These are phyloP conservation scores for Dendrobium officinale DNA, from an alignment of 106 monocot genomes.

Conservation along the genomic window DNA sequence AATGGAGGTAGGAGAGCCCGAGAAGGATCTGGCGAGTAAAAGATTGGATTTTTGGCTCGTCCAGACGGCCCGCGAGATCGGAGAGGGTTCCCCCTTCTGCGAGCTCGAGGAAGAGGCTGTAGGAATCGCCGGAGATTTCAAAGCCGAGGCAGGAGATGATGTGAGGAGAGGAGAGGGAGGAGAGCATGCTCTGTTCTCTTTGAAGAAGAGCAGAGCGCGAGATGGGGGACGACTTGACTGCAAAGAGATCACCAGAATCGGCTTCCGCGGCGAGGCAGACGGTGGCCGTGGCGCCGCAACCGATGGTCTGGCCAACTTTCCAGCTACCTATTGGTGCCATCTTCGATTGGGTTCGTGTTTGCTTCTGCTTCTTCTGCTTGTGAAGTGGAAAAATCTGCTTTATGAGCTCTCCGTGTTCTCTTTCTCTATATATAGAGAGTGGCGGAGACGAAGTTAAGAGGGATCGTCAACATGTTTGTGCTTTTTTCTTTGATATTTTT, in stretches of 20 bases:
- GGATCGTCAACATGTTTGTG: too few relatives aligned
- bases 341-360: too few relatives aligned
- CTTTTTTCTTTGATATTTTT: too few relatives aligned
- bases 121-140: background rate
- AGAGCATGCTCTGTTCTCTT: conserved; percentile 39
- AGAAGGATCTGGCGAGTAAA: conserved; percentile 24
- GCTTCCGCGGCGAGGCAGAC: conserved; percentile 44
- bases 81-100: conserved; percentile 35
- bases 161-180: conserved; percentile 34
- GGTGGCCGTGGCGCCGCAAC: conserved; percentile 54
- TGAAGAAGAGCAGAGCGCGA: conserved; percentile 17
- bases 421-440: too few relatives aligned
- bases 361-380: too few relatives aligned
- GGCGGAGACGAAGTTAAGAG: too few relatives aligned
- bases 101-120: conserved; percentile 48
- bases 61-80: conserved; percentile 17
- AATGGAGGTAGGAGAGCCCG: conserved; percentile 37
- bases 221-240: conserved; percentile 49
- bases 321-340: background rate
- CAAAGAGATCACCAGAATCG: conserved; percentile 37
- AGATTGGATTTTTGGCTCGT: conserved; percentile 18
- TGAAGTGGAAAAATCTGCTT: too few relatives aligned
- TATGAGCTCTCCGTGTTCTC: too few relatives aligned
- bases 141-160: conserved; percentile 43
- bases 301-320: conserved; percentile 17